phyloP scores from a whole-genome alignment of 2,329 filamentous ascomycete genomes.

The Trichoderma sp. region DNA sequence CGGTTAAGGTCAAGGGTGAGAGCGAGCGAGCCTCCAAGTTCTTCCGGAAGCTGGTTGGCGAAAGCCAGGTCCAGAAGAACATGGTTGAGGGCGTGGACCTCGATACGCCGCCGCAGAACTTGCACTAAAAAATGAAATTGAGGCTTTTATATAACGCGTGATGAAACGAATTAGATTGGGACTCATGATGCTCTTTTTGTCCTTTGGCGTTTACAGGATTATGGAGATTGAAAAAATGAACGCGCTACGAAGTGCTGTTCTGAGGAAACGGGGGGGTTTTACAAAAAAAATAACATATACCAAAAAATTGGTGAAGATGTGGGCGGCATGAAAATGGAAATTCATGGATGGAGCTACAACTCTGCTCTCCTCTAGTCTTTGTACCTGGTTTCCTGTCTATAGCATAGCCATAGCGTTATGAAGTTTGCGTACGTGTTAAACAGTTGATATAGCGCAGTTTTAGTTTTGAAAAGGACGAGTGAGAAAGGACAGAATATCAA shows the following conservation, averaged over 20 bases:
- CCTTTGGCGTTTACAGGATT: conserved; percentile 1
- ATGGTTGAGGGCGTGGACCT: conserved; percentile 53
- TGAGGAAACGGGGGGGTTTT: not conserved
- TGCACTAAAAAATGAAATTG: conserved; percentile 26
- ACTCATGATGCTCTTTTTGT: not conserved
- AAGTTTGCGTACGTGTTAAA: not conserved
- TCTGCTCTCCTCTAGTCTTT: not conserved
- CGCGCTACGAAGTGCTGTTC: not conserved
- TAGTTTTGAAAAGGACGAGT: not conserved
- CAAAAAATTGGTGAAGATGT: not conserved
- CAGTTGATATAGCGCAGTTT: not conserved
- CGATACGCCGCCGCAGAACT: conserved; percentile 37
- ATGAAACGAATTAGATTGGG: conserved; percentile 13
- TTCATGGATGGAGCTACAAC: not conserved
- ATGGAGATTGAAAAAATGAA: not conserved
- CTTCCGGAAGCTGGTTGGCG: conserved; percentile 78
- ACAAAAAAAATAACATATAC: not conserved
- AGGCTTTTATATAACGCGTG: not conserved
- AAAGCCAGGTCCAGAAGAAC: conserved; percentile 52
- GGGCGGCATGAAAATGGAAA: not conserved
- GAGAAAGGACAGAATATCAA: not conserved
- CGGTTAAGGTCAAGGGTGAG: conserved; percentile 74
- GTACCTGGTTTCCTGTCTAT: conserved; percentile 6
- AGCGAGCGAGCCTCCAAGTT: conserved; percentile 87
- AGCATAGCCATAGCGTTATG: conserved; percentile 15